Percentiles rank a stretch among this genome's conserved stretches.
These are phyloP conservation scores for Casuarina cunninghamiana DNA, from an alignment of 306 rosid genomes.

Conservation along the genomic window DNA sequence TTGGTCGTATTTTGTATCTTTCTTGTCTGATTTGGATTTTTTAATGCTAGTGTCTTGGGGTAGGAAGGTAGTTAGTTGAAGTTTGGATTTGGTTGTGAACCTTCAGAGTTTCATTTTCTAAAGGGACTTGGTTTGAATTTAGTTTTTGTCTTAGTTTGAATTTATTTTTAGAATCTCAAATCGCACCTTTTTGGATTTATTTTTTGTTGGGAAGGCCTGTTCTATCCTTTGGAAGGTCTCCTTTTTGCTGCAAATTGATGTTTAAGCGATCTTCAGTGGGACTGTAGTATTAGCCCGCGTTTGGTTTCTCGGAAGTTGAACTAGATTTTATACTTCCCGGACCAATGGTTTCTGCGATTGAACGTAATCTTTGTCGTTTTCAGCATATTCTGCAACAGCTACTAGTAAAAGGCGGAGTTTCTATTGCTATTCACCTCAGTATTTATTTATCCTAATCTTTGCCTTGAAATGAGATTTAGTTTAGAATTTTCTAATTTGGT, in stretches of 20 bases:
- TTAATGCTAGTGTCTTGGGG: neutral
- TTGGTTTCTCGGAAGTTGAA: conserved; percentile 27
- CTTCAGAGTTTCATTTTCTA: neutral
- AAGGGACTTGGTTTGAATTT: conserved; percentile 8
- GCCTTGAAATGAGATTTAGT: conserved; percentile 11
- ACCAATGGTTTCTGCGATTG: conserved; percentile 15
- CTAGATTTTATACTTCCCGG: conserved; percentile 22
- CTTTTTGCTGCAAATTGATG: conserved; percentile 23
- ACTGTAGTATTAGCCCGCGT: conserved; percentile 28
- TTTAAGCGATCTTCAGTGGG: conserved; percentile 15
- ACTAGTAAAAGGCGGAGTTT: conserved; percentile 17
- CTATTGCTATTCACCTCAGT: conserved; percentile 5
- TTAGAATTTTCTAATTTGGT: conserved; percentile 16
- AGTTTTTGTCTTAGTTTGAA: neutral
- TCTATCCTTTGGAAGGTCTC: conserved; percentile 22
- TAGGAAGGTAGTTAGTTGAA: conserved; percentile 6
- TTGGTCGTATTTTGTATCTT: conserved; percentile 12
- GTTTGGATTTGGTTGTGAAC: conserved; percentile 27
- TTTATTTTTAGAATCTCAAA: conserved; percentile 25
- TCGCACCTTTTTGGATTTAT: conserved; percentile 18
- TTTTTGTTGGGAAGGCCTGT: conserved; percentile 4
- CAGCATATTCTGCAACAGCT: conserved; percentile 27
- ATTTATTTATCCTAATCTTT: conserved; percentile 8
- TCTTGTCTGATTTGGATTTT: conserved; percentile 9
- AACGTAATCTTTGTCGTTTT: conserved; percentile 1